These are phyloP conservation scores for Orbilia brochopaga DNA, from an alignment of 2,329 filamentous ascomycete genomes.

Conservation along the genomic window DNA sequence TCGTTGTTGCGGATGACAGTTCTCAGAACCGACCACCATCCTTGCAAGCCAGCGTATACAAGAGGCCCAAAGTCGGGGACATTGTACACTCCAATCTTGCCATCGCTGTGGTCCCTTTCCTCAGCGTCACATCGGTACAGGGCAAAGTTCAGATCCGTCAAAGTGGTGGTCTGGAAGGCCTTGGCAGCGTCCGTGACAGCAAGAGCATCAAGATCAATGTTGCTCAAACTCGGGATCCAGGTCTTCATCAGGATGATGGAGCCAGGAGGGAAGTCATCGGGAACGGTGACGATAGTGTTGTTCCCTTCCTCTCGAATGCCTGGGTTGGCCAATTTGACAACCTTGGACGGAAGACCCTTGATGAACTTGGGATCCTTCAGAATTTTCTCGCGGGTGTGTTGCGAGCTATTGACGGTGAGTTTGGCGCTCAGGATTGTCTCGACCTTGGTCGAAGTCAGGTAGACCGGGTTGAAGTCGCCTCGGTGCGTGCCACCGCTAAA, in stretches of 20 bases:
- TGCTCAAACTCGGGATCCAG: conserved; percentile 74
- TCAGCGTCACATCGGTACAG: conserved; percentile 92
- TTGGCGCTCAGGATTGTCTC: conserved; percentile 89
- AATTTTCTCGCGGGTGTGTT: conserved; percentile 70
- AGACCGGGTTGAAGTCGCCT: conserved; percentile 77
- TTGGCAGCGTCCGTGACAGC: conserved; percentile 80
- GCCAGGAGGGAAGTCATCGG: conserved; percentile 85
- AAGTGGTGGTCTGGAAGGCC: conserved; percentile 75
- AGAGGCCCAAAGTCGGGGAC: conserved; percentile 83
- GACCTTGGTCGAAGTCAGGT: conserved; percentile 81
- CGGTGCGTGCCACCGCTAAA: conserved; percentile 89
- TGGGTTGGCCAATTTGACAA: conserved; percentile 65
- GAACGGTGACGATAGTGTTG: conserved; percentile 79
- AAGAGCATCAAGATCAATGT: conserved; percentile 75
- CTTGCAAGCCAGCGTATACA: conserved; percentile 95
- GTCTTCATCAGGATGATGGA: conserved; percentile 96
- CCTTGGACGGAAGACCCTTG: conserved; percentile 79
- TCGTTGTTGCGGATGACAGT: conserved; percentile 86
- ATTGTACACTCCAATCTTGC: conserved; percentile 83
- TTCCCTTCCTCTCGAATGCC: conserved; percentile 75
- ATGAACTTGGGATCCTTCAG: conserved; percentile 74
- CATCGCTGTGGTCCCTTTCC: conserved; percentile 77
- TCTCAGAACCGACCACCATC: conserved; percentile 93
- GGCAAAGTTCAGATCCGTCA: conserved; percentile 87
- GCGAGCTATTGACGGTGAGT: conserved; percentile 81